Evolutionary conservation across 768 basidiomycete species (phyloP).

Genomic region (Boletus bicolor): DNA sequence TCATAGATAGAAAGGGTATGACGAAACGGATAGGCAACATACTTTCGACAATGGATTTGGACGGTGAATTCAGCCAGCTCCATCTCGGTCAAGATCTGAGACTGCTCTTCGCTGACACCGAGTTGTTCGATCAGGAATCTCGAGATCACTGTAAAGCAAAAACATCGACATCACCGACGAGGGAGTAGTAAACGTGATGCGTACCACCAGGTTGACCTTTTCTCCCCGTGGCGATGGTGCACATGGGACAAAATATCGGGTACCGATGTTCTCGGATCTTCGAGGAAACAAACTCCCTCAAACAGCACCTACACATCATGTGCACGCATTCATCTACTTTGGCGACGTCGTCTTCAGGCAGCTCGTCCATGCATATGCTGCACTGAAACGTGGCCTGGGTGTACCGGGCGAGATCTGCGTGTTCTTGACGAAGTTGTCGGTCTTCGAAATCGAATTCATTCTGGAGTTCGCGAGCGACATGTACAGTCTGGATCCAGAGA

Average conservation of each 20-base stretch:
- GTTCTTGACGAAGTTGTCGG: slow-evolving; percentile 34
- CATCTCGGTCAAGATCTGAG: slow-evolving; percentile 42
- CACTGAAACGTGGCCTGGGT: slow-evolving; percentile 47
- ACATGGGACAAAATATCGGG: slow-evolving; percentile 62
- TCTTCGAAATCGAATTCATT: slow-evolving; percentile 42
- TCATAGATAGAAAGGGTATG: neutral
- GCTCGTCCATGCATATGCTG: slow-evolving; percentile 52
- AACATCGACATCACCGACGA: neutral
- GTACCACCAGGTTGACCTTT: slow-evolving; percentile 32
- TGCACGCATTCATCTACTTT: slow-evolving; percentile 48
- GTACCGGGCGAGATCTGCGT: slow-evolving; percentile 24
- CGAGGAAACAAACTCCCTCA: slow-evolving; percentile 39
- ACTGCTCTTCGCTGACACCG: slow-evolving; percentile 44
- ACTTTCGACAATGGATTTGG: slow-evolving; percentile 51
- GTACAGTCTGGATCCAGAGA: slow-evolving; percentile 3
- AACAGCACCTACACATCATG: slow-evolving; percentile 51
- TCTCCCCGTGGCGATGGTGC: slow-evolving; percentile 32
- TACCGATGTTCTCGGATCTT: slow-evolving; percentile 52
- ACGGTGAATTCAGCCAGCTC: slow-evolving; percentile 43
- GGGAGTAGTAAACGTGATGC: neutral
- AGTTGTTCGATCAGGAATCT: slow-evolving; percentile 40
- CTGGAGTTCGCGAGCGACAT: slow-evolving; percentile 33
- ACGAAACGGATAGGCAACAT: slow-evolving; percentile 6
- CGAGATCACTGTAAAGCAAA: slow-evolving; percentile 35
- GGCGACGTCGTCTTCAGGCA: slow-evolving; percentile 41